phyloP scores from a whole-genome alignment of 805 yeast genomes.

The Metschnikowia drakensbergensis region DNA sequence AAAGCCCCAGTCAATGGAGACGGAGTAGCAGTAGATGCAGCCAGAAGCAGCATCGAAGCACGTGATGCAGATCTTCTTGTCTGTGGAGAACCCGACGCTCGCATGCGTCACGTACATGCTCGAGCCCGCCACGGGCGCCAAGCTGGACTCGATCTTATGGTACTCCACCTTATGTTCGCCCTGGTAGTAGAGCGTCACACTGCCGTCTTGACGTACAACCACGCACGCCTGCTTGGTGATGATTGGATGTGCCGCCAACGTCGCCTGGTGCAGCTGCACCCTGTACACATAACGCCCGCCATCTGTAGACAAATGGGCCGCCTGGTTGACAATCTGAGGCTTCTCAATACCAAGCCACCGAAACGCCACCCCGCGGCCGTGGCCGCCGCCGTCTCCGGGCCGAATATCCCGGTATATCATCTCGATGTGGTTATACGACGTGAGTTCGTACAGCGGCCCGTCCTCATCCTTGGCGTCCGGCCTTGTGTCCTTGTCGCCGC shows the following conservation, averaged over 20 bases:
- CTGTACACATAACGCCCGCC: slow-evolving; percentile 45
- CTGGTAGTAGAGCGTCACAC: slow-evolving; percentile 57
- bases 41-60: slow-evolving; percentile 36
- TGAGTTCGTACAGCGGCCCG: slow-evolving; percentile 41
- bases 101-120: slow-evolving; percentile 27
- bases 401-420: slow-evolving; percentile 43
- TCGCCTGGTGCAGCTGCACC: slow-evolving; percentile 55
- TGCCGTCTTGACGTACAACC: slow-evolving; percentile 61
- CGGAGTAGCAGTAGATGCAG: slow-evolving; percentile 38
- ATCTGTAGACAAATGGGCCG: slow-evolving; percentile 40
- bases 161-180: slow-evolving; percentile 61
- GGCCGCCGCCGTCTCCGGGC: slow-evolving; percentile 9
- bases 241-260: slow-evolving; percentile 66
- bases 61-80: slow-evolving; percentile 43
- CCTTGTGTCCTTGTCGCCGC: background rate
- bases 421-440: slow-evolving; percentile 45
- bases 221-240: slow-evolving; percentile 67
- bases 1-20: slow-evolving; percentile 55
- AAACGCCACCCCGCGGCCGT: slow-evolving; percentile 39
- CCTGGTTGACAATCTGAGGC: slow-evolving; percentile 55
- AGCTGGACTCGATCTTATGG: slow-evolving; percentile 29
- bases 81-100: slow-evolving; percentile 50
- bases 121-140: slow-evolving; percentile 18
- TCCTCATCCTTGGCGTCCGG: background rate
- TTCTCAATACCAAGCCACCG: slow-evolving; percentile 77